These are phyloP conservation scores for Balansia obtecta DNA, from an alignment of 2,329 filamentous ascomycete genomes.

Conservation along the genomic window DNA sequence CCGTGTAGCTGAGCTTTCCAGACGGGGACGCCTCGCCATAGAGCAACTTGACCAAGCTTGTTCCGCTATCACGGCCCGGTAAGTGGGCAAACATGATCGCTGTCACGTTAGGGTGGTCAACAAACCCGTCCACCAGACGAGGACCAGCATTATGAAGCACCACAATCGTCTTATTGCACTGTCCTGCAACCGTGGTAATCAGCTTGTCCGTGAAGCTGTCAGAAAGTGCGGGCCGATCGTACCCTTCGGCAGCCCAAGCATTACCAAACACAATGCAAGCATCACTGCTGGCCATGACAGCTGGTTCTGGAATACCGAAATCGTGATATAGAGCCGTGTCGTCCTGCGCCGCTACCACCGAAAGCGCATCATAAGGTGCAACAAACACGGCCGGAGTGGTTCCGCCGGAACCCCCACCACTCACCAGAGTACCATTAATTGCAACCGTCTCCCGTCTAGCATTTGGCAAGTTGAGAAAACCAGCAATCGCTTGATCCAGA, in stretches of 20 bases:
- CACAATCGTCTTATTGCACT: slow-evolving; percentile 51
- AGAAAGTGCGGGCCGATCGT: slow-evolving; percentile 44
- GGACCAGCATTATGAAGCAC: slow-evolving; percentile 53
- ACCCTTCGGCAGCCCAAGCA: slow-evolving; percentile 61
- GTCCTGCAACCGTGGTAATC: slow-evolving; percentile 42
- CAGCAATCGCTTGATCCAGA: slow-evolving; percentile 9
- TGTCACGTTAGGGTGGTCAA: slow-evolving; percentile 52
- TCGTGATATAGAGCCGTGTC: slow-evolving; percentile 48
- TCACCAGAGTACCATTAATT: slow-evolving; percentile 29
- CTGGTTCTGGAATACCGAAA: slow-evolving; percentile 33
- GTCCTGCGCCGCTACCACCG: slow-evolving; percentile 38
- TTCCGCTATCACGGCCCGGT: slow-evolving; percentile 50
- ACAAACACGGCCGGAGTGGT: slow-evolving; percentile 34
- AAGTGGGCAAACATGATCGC: slow-evolving; percentile 52
- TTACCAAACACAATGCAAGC: slow-evolving; percentile 59
- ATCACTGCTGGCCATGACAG: slow-evolving; percentile 38
- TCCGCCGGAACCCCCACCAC: slow-evolving; percentile 36
- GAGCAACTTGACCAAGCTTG: slow-evolving; percentile 40
- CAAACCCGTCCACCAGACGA: slow-evolving; percentile 46
- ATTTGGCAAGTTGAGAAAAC: slow-evolving; percentile 8
- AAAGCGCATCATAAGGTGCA: slow-evolving; percentile 43
- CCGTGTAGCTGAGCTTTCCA: slow-evolving; percentile 49
- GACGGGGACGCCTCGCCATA: slow-evolving; percentile 46
- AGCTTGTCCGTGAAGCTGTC: slow-evolving; percentile 54
- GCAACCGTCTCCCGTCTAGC: slow-evolving; percentile 12